Evolutionary conservation across 2,329 filamentous ascomycete genomes (phyloP).

Genomic region (Talaromyces sp.): DNA sequence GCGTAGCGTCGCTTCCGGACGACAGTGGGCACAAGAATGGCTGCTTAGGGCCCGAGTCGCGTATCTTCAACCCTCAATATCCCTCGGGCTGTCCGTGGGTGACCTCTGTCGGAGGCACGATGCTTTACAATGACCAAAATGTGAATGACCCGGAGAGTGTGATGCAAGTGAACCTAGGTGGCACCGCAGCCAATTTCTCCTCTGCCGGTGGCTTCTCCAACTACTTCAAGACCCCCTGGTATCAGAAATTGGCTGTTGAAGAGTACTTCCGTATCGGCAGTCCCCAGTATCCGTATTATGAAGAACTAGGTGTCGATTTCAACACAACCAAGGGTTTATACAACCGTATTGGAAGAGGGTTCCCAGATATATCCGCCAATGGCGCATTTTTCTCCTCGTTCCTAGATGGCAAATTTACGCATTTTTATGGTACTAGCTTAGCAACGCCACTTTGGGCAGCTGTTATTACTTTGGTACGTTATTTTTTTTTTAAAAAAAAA

Average conservation of each 20-base stretch:
- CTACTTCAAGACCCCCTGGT: slow-evolving; percentile 37
- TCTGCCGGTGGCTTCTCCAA: slow-evolving; percentile 47
- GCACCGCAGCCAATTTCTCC: slow-evolving; percentile 25
- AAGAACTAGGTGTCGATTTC: slow-evolving; percentile 26
- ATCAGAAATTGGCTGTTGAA: slow-evolving; percentile 38
- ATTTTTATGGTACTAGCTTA: slow-evolving; percentile 24
- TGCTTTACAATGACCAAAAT: slow-evolving; percentile 24
- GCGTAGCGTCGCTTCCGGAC: slow-evolving; percentile 32
- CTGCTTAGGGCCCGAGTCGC: slow-evolving; percentile 33
- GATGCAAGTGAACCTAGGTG: slow-evolving; percentile 26
- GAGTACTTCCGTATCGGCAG: slow-evolving; percentile 34
- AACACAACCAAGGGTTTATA: slow-evolving; percentile 37
- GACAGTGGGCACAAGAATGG: slow-evolving; percentile 34
- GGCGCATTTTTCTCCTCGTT: slow-evolving; percentile 30
- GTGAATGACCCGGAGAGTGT: slow-evolving; percentile 23
- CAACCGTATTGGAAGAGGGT: slow-evolving; percentile 43
- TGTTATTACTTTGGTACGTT: slow-evolving; percentile 23
- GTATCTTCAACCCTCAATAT: slow-evolving; percentile 47
- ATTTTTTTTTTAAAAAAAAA: background rate
- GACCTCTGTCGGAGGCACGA: slow-evolving; percentile 41
- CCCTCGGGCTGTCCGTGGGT: slow-evolving; percentile 50
- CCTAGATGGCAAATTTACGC: slow-evolving; percentile 13
- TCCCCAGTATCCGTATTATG: slow-evolving; percentile 25
- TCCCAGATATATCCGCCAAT: slow-evolving; percentile 47
- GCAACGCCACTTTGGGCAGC: slow-evolving; percentile 25